Percentiles rank a stretch among this genome's conserved stretches.
Conservation (phyloP, 441 rosid genomes). For the Breynia disticha region DNA sequence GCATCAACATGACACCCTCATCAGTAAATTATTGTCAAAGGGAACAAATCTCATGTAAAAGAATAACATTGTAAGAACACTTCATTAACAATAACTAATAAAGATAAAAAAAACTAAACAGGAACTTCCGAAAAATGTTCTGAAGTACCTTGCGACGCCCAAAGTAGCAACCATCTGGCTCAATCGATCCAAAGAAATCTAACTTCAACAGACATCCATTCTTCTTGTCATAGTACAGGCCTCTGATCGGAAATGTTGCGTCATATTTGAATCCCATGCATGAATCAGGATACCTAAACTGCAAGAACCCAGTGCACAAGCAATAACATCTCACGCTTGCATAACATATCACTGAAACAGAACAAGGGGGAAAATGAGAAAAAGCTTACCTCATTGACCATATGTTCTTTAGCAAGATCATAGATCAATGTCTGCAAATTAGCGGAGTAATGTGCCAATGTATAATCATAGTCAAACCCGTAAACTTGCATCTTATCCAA, state of each 20-base stretch:
- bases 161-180: constrained; percentile 89
- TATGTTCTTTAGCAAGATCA: constrained; percentile 81
- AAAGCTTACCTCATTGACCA: constrained; percentile 79
- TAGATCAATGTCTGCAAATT: constrained; percentile 78
- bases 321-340: not conserved
- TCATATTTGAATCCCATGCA: constrained; percentile 70
- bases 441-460: constrained; percentile 81
- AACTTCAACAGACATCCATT: constrained; percentile 82
- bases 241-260: constrained; percentile 83
- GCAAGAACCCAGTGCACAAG: constrained; percentile 21
- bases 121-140: not conserved
- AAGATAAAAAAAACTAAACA: not conserved
- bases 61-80: not conserved
- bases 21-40: not conserved
- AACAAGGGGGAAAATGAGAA: not conserved
- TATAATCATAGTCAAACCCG: constrained; percentile 93
- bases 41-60: not conserved
- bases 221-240: constrained; percentile 74
- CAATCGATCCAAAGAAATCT: constrained; percentile 97
- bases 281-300: constrained; percentile 76
- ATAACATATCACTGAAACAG: not conserved
- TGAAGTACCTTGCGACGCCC: constrained; percentile 72
- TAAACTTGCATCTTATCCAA: constrained; percentile 78
- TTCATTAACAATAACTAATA: not conserved
- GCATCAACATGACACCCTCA: not conserved